Evolutionary conservation across 2,329 filamentous ascomycete genomes (phyloP).

Genomic region (Beauveria pseudobassiana): DNA sequence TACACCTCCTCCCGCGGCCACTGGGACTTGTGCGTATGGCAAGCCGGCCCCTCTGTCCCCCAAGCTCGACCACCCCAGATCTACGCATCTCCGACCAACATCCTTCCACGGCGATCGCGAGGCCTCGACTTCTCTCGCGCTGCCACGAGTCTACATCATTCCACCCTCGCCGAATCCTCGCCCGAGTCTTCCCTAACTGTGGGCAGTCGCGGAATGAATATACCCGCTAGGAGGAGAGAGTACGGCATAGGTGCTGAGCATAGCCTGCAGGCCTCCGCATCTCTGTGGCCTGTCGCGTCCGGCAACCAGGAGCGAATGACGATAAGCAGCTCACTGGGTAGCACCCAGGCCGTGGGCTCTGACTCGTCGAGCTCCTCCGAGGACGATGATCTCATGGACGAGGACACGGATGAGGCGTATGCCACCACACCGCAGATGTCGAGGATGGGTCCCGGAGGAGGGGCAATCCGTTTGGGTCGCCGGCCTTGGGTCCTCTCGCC

Average conservation of each 20-base stretch:
- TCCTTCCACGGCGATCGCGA: conserved; percentile 79
- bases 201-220: conserved; percentile 52
- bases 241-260: conserved; percentile 46
- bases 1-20: conserved; percentile 26
- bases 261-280: conserved; percentile 47
- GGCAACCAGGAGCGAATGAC: conserved; percentile 63
- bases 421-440: conserved; percentile 73
- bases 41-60: conserved; percentile 70
- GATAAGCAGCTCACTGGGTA: conserved; percentile 72
- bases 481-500: conserved; percentile 50
- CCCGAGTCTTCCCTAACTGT: conserved; percentile 88
- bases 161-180: conserved; percentile 82
- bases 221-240: conserved; percentile 46
- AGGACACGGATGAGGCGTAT: conserved; percentile 72
- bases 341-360: conserved; percentile 63
- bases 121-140: conserved; percentile 90
- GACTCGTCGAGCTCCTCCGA: conserved; percentile 71
- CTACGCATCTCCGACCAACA: conserved; percentile 80
- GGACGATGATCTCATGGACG: conserved; percentile 63
- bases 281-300: conserved; percentile 64
- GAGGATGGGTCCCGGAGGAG: background rate
- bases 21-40: conserved; percentile 26
- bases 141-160: conserved; percentile 91
- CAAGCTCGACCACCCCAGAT: conserved; percentile 75
- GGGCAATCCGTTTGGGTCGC: conserved; percentile 11